A percentile compares a stretch with the other conserved stretches of the same genome.
phyloP scores from a whole-genome alignment of 352 stramenopile species.

The Aphanomyces astaci region DNA sequence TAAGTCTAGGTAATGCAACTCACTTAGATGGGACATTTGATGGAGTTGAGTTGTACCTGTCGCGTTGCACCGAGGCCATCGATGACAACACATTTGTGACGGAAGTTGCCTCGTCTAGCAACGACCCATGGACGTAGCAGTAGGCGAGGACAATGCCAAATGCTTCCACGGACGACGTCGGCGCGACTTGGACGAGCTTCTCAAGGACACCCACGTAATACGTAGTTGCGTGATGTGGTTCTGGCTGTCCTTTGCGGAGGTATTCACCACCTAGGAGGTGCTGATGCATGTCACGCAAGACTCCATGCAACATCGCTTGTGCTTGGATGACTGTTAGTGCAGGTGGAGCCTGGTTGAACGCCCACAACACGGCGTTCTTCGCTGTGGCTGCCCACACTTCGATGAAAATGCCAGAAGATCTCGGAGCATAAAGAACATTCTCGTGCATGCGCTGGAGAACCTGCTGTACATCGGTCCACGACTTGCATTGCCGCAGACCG shows the following conservation, averaged over 20 bases:
- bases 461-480: not conserved
- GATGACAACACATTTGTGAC: not conserved
- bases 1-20: not conserved
- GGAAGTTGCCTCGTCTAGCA: not conserved
- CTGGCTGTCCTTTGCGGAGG: too few relatives aligned
- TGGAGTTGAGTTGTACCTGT: too few relatives aligned
- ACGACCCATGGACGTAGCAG: constrained; percentile 10
- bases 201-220: not conserved
- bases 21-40: too few relatives aligned
- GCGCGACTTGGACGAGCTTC: not conserved
- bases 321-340: not conserved
- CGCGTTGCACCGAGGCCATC: not conserved
- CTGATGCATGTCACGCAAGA: not conserved
- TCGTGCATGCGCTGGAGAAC: not conserved
- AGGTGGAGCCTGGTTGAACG: not conserved
- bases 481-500: not conserved
- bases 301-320: not conserved
- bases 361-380: not conserved
- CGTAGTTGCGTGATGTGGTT: not conserved
- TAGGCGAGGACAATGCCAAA: constrained; percentile 7
- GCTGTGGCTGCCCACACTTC: not conserved
- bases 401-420: not conserved
- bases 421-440: not conserved
- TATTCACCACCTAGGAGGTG: not conserved
- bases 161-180: not conserved